phyloP scores from a whole-genome alignment of 495 filamentous ascomycete genomes.

The Penicillium desertorum region DNA sequence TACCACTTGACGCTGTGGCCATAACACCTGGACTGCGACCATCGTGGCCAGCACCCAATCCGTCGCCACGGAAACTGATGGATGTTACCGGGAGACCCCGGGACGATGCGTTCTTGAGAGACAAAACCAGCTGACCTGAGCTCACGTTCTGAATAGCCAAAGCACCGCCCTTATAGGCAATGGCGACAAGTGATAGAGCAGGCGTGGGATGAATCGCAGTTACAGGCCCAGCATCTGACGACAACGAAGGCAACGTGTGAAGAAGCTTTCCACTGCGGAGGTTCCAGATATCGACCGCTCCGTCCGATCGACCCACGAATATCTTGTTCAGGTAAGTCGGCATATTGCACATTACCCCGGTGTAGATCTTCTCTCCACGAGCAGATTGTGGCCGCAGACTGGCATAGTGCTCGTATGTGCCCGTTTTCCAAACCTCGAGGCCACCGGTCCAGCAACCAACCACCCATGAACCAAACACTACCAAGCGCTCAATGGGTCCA shows the following conservation, averaged over 20 bases:
- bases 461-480: slow-evolving; percentile 90
- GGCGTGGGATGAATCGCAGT: slow-evolving; percentile 81
- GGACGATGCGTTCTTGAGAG: slow-evolving; percentile 58
- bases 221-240: slow-evolving; percentile 65
- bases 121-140: slow-evolving; percentile 66
- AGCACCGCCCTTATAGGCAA: slow-evolving; percentile 77
- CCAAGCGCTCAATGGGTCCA: slow-evolving; percentile 71
- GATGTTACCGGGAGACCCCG: slow-evolving; percentile 61
- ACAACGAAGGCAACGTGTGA: slow-evolving; percentile 74
- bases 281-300: slow-evolving; percentile 97
- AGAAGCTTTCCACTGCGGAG: slow-evolving; percentile 84
- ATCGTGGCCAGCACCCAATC: slow-evolving; percentile 84
- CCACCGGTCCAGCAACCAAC: slow-evolving; percentile 72
- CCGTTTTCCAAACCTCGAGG: slow-evolving; percentile 85
- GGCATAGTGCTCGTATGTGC: slow-evolving; percentile 86
- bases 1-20: slow-evolving; percentile 71
- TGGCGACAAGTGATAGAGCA: slow-evolving; percentile 79
- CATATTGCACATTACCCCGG: slow-evolving; percentile 74
- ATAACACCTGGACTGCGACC: slow-evolving; percentile 78
- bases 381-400: slow-evolving; percentile 58
- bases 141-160: slow-evolving; percentile 79
- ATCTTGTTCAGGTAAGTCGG: slow-evolving; percentile 96
- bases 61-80: slow-evolving; percentile 89
- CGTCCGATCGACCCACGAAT: slow-evolving; percentile 79
- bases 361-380: slow-evolving; percentile 57